Base-by-base conservation (phyloP, 257 asterid genomes). In the Primulina eburnea region DNA sequence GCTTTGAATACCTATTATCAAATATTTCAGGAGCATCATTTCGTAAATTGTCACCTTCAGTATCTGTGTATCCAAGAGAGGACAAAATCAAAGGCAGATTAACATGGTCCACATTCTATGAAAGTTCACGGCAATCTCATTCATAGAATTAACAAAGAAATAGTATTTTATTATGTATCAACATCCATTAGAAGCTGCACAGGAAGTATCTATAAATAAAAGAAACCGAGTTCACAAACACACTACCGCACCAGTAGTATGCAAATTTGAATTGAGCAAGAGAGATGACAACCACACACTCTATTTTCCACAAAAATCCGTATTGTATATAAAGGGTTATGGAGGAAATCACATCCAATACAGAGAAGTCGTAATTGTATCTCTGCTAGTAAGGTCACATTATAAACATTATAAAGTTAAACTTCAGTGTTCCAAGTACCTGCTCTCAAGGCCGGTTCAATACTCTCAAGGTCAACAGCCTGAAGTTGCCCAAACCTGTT, bases 381-480 rank as follows among this genome's bases (percentile, higher is more conserved):
- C 34, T 52, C n/a, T 32, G 38, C 47, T 9, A 17, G 55, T 7
- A 66, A 43, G 53, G 34, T 73, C 71, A 62, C 12, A 30, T 63
- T 60, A 26, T 56, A 60, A 2, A 61, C 47, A 11, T 29, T 20
- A 18, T 12, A 18, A 67, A 60, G 67, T 35, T 61, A 2, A 37
- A 11, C 18, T 50, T 58, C 59, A 66, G 65, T 21, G 58, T 34
- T 66, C 66, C 7, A 71, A 33, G 67, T 29, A 90, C 98, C 98
- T 86, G 96, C 96, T 73, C 95, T 84, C 59, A 93, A 71, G 67
- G 96, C 89, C 52, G 99, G 97, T 81, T 87, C 96, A 61, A 93
- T 62, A 75, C 88, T 90, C 75, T 83, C 80, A 64, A 93, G 92
- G 80, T 89, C 98, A 73, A 89, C 92, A 1, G 85, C 92, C 82